These are phyloP conservation scores for Penicillium malachiteum DNA, from an alignment of 495 filamentous ascomycete species.

Conservation along the genomic window DNA sequence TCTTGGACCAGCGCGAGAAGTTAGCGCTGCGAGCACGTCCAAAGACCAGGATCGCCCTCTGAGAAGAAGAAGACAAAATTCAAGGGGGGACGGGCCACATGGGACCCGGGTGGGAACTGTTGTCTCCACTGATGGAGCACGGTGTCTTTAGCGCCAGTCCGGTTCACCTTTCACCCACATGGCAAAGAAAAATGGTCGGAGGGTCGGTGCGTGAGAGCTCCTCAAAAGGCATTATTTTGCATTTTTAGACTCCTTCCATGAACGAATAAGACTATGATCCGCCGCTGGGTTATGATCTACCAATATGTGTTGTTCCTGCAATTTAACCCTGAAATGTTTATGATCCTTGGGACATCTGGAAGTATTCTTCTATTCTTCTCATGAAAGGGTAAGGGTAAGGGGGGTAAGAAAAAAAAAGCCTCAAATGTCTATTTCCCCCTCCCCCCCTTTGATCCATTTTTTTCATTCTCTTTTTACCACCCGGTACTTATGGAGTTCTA, in stretches of 20 bases:
- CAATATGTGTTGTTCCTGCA: slow-evolving; percentile 7
- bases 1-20: background rate
- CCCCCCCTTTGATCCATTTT: background rate
- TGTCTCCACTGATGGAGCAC: background rate
- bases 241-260: background rate
- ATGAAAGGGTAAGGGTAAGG: too few relatives aligned
- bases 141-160: background rate
- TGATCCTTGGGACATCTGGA: background rate
- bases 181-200: slow-evolving; percentile 13
- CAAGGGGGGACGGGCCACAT: slow-evolving; percentile 1
- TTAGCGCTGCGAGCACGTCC: background rate
- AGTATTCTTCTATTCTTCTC: too few relatives aligned
- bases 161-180: slow-evolving; percentile 24
- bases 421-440: background rate
- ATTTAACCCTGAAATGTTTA: slow-evolving; percentile 1
- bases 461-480: too few relatives aligned
- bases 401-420: too few relatives aligned
- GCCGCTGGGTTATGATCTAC: slow-evolving; percentile 12
- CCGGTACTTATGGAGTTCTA: background rate
- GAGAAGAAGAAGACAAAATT: background rate
- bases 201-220: slow-evolving; percentile 11
- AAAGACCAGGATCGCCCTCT: slow-evolving; percentile 7
- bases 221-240: too few relatives aligned
- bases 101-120: background rate
- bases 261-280: slow-evolving; percentile 6